Evolutionary conservation across 176 grass and related monocot species (phyloP).

Genomic region (Lolium rigidum): DNA sequence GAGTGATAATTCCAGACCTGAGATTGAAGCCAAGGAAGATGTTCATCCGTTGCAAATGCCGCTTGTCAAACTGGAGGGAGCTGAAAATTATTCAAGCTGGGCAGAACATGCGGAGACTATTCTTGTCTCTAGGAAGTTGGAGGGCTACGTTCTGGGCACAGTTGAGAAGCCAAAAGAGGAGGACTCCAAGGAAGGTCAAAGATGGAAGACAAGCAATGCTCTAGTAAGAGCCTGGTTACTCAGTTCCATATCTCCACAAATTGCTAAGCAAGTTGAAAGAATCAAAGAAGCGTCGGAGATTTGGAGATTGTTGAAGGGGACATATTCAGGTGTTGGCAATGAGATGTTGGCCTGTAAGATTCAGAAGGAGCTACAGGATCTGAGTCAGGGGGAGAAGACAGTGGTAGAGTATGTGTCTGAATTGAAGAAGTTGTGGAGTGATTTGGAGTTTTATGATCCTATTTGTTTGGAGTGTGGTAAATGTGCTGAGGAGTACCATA

Average conservation of each 20-base stretch:
- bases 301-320: no score
- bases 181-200: not conserved
- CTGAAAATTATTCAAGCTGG: not conserved
- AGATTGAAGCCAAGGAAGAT: not conserved
- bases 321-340: not conserved
- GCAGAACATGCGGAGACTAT: constrained; percentile 6
- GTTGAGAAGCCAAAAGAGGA: not conserved
- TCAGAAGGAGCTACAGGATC: not conserved
- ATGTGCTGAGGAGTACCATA: not conserved
- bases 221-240: not conserved
- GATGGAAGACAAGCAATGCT: not conserved
- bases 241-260: not conserved
- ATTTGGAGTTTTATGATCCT: not conserved
- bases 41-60: constrained; percentile 3
- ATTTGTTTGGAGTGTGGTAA: not conserved
- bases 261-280: not conserved
- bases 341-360: constrained; percentile 5
- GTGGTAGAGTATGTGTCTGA: no score
- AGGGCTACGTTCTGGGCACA: not conserved
- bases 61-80: not conserved
- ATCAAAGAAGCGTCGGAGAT: no score
- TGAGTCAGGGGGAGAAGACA: not conserved
- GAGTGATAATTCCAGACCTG: not conserved
- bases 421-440: constrained; percentile 1
- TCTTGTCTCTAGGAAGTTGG: not conserved